Evolutionary conservation across 805 yeast species (phyloP), one percentile per base, ranked within the genome.

Genomic region (Nakazawaea laoshanensis): DNA sequence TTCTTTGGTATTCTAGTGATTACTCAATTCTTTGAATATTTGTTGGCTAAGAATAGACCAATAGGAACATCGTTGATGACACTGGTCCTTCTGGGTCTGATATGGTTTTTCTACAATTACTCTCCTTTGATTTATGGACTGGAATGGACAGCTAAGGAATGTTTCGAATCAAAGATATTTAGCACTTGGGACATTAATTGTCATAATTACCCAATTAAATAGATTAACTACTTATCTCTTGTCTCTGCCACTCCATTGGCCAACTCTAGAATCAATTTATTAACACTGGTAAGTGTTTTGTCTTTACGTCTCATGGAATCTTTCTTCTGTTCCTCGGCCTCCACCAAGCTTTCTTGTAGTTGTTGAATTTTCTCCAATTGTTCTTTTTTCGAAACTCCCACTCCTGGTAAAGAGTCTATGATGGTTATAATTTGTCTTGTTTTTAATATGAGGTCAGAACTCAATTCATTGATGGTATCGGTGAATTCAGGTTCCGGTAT

Each of bases 341-440:
- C 58, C 9, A 66, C 63, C 35, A 88, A 57, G 43, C 83, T 84
- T 28, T 52, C 50, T 30, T 83, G 80, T 29, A 92, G 59, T 10
- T 61, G 63, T 32, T 67, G 70, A 12, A 89, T 82, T 38, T 68
- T 67, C 18, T 59, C 56, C 50, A 87, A 52, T 54, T 88, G 97
- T 35, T 74, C 78, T 28, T 67, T 71, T 16, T 83, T 81, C 2
- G 88, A 74, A 1, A 81, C 88, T 7, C 94, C 96, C 3, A 86
- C 84, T 9, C 96, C 97, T 0, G 98, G 98, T 27, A 89, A 61
- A 3, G 94, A 75, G 49, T 84, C 94, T 24, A 89, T 87, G 18
- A 89, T 70, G 47, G 83, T 77, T 24, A 84, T 70, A 11, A 89
- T 82, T 52, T 92, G 97, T 45, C 94, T 70, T 4, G 94, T 74